phyloP scores from a whole-genome alignment of 73 alveolate species.

The Effrenium voratum region DNA sequence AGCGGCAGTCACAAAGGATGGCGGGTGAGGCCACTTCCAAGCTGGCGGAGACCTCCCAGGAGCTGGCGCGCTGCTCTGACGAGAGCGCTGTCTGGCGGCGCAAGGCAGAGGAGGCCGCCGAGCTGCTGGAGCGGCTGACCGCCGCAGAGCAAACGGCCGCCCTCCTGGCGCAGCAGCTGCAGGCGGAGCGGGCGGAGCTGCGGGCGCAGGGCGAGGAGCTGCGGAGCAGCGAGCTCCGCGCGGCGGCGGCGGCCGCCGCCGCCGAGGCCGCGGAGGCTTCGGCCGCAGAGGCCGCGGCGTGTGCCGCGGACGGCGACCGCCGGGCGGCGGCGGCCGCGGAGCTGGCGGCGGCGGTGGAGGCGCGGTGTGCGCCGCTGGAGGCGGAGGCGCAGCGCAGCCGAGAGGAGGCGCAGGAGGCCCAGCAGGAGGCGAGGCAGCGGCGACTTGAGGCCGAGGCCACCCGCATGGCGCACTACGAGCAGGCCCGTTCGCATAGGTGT shows the following conservation, averaged over 20 bases:
- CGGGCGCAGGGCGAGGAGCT: too few relatives aligned
- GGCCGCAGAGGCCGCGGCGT: too few relatives aligned
- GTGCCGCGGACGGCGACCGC: too few relatives aligned
- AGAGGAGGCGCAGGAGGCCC: slow-evolving; percentile 23
- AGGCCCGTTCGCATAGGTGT: too few relatives aligned
- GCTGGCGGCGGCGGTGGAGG: not conserved
- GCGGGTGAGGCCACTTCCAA: not conserved
- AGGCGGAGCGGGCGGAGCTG: too few relatives aligned
- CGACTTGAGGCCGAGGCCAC: slow-evolving; percentile 78
- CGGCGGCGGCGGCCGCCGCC: too few relatives aligned
- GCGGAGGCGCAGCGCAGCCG: slow-evolving; percentile 40
- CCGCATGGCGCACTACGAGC: slow-evolving; percentile 92
- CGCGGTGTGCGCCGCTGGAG: slow-evolving; percentile 20
- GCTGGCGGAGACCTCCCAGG: not conserved
- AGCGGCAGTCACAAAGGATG: not conserved
- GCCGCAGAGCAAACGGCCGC: not conserved
- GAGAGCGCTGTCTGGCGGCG: not conserved
- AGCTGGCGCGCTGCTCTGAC: not conserved
- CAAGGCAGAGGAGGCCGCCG: not conserved
- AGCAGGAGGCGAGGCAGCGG: slow-evolving; percentile 1
- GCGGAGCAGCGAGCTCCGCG: too few relatives aligned
- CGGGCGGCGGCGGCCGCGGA: not conserved
- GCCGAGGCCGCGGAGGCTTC: too few relatives aligned
- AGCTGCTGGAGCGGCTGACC: not conserved
- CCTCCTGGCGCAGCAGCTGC: not conserved